Conservation (phyloP, 495 filamentous ascomycete species). For the Chlorociboria aeruginascens region DNA sequence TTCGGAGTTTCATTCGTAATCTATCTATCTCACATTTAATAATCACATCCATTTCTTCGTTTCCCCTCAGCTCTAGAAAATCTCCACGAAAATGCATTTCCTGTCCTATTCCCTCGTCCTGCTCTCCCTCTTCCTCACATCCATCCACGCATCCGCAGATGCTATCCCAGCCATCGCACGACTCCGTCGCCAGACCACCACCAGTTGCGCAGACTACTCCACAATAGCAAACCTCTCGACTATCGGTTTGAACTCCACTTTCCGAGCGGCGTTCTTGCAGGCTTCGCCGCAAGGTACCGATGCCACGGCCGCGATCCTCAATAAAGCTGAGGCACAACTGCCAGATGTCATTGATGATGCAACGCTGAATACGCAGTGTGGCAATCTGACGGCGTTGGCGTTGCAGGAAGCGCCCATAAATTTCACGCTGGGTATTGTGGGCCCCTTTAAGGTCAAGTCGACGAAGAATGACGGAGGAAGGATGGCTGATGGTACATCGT, state of each 20-base stretch:
- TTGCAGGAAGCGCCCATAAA: constrained; percentile 22
- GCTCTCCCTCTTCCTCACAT: not conserved
- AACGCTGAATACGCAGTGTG: constrained; percentile 23
- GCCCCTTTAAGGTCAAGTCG: too few relatives aligned
- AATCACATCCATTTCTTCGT: too few relatives aligned
- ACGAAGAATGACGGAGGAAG: too few relatives aligned
- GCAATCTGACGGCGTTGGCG: constrained; percentile 23
- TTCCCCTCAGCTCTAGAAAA: not conserved
- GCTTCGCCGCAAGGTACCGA: constrained; percentile 21
- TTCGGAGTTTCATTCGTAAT: not conserved
- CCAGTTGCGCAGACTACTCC: constrained; percentile 21
- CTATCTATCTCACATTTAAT: too few relatives aligned
- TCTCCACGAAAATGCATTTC: not conserved
- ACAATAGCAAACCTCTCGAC: constrained; percentile 21
- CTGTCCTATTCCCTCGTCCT: not conserved
- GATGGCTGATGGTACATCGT: too few relatives aligned
- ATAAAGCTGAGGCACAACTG: constrained; percentile 18
- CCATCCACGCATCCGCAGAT: not conserved
- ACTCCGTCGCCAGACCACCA: not conserved
- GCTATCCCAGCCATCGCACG: not conserved
- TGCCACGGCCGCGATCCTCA: constrained; percentile 18
- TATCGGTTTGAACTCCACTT: constrained; percentile 25
- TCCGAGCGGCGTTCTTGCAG: constrained; percentile 24
- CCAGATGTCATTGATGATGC: constrained; percentile 21
- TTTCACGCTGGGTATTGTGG: constrained; percentile 22